Evolutionary conservation across 164 flowering plant genomes (phyloP).

Genomic region (Kalanchoe fedtschenkoi): DNA sequence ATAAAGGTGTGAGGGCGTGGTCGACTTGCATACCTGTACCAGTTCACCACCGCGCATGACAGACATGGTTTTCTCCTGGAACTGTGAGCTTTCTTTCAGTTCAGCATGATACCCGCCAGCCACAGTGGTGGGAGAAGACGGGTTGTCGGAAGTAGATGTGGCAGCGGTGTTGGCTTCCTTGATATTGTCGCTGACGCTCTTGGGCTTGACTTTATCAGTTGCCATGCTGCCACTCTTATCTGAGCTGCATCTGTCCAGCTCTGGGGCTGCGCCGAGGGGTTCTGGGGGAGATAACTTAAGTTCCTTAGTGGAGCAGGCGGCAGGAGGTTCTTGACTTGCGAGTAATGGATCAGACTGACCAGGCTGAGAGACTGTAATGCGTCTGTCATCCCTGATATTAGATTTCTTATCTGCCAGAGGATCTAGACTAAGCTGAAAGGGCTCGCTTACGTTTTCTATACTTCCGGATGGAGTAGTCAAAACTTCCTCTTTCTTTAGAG

Average conservation of each 20-base stretch:
- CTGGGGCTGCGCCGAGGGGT: constrained; percentile 11
- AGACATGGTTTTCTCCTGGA: constrained; percentile 80
- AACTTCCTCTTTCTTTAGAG: background rate
- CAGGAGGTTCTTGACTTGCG: background rate
- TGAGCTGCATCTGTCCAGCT: constrained; percentile 5
- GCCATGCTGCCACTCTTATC: background rate
- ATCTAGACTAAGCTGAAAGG: background rate
- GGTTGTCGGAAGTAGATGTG: constrained; percentile 15
- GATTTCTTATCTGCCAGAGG: background rate
- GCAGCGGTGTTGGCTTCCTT: too few species aligned
- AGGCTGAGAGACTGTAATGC: background rate
- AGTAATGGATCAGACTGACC: background rate
- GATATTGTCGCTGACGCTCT: constrained; percentile 7
- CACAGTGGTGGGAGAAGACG: constrained; percentile 11
- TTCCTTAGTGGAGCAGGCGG: constrained; percentile 7
- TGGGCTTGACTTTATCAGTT: constrained; percentile 7
- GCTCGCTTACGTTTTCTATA: background rate
- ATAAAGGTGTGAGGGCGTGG: background rate
- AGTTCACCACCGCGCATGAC: constrained; percentile 93
- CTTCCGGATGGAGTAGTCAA: background rate
- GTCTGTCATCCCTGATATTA: background rate
- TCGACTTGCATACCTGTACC: constrained; percentile 52
- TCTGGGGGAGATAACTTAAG: constrained; percentile 14
- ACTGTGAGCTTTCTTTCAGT: constrained; percentile 41
- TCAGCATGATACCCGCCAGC: constrained; percentile 20